phyloP scores from a whole-genome alignment of 2,329 filamentous ascomycete species.

The Thielaviopsis cerberus region DNA sequence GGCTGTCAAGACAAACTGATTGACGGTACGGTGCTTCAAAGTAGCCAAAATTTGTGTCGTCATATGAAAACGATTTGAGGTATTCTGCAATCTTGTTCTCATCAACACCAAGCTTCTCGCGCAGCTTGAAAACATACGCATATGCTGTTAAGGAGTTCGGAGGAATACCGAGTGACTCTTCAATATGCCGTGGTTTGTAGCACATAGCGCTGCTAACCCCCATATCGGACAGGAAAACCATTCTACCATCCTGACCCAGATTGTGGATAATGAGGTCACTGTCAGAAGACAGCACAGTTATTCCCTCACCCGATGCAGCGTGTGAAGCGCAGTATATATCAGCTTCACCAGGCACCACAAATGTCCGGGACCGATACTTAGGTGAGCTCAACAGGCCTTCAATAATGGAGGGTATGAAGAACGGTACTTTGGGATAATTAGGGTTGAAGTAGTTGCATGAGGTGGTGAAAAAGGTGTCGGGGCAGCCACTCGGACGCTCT shows the following conservation, averaged over 20 bases:
- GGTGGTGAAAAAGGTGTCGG: conserved; percentile 10
- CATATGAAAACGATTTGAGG: neutral
- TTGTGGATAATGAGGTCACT: conserved; percentile 69
- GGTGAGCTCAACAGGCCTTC: conserved; percentile 41
- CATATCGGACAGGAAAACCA: conserved; percentile 33
- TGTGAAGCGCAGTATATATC: conserved; percentile 60
- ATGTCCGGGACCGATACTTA: conserved; percentile 24
- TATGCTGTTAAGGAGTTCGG: neutral
- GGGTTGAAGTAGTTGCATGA: conserved; percentile 20
- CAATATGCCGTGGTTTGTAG: conserved; percentile 22
- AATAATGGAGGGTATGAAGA: conserved; percentile 60
- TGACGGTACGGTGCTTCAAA: conserved; percentile 5
- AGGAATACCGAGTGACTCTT: conserved; percentile 24
- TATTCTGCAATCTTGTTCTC: neutral
- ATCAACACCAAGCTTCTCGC: neutral
- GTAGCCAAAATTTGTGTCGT: neutral
- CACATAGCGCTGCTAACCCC: conserved; percentile 15
- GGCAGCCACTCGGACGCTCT: conserved; percentile 13
- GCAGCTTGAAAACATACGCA: conserved; percentile 19
- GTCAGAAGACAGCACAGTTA: conserved; percentile 58
- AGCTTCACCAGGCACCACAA: conserved; percentile 65
- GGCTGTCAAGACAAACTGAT: neutral
- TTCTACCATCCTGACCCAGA: conserved; percentile 44
- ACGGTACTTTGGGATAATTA: conserved; percentile 32
- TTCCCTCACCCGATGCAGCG: conserved; percentile 30